Evolutionary conservation across 2,329 filamentous ascomycete genomes (phyloP), one percentile per base, ranked within the genome.

Genomic region (Diaporthe citri): DNA sequence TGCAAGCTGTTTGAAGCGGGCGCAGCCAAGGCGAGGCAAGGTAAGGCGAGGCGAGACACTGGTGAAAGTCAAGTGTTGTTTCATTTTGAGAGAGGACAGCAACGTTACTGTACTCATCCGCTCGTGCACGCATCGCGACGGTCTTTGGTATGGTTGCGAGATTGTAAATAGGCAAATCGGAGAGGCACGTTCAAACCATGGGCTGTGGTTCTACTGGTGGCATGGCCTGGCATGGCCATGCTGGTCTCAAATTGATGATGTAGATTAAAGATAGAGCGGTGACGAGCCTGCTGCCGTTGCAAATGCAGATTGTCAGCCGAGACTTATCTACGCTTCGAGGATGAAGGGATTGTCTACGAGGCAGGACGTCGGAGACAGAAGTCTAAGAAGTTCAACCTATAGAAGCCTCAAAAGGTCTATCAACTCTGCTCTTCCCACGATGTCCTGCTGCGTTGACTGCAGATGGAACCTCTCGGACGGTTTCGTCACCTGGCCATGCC

Each of bases 1-100:
- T 98, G 75, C 93, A 95, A 84, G 90, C 93, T 80, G 91, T 94
- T 69, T 93, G 86, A 84, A 79, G 62, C 4, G 13, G 20, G 15
- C 8, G 20, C 8, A 7, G 17, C 22, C 9, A 13, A 8, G n/a
- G 17, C 13, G 43, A 15, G 52, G 46, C 31, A 17, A 71, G n/a
- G n/a, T 7, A 41, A 15, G 52, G 46, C 31, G 17, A 71, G 20
- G 28, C n/a, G 15, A 52, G 51, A 52, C 12, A 10, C 28, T 28
- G 48, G n/a, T 28, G 25, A 17, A 7, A 52, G 25, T 41, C 4
- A 2, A 31, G 15, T 46, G 22, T 15, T 48, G 2, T 36, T 25
- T n/a, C 17, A 31, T 28, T 20, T 25, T 25, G 31, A 39, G 20
- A 10, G 20, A 10, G n/a, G 34, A 41, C 34, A 41, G 34, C 25